Base-by-base conservation (phyloP, 352 stramenopile genomes). In the Peronospora farinosa region DNA sequence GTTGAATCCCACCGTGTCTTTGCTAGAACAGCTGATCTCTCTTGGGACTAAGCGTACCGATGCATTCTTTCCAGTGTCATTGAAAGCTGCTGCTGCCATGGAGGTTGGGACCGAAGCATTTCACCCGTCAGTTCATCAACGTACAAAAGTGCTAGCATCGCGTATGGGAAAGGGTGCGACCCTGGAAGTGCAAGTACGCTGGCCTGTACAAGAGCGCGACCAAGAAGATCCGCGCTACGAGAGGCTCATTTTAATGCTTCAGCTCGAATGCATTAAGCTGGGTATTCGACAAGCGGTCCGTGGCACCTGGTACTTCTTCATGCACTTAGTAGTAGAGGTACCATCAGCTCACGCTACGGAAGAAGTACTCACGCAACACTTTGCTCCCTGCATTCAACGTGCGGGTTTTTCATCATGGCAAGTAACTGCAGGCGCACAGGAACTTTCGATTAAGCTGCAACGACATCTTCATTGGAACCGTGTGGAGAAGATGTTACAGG, bases 221-320 rank as follows among this genome's bases (percentile, higher is more conserved):
- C 84, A 94, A 55, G 84, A 94, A 69, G 84, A 94, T 37, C 81
- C 84, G 28, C 81, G 84, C 16, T 94, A 92, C 49, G 84, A 94
- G 47, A 69, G 84, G 2, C 72, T 94, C 7, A 76, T 94, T 27
- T 58, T 94, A n/a, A 85, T 92, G 69, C 67, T 94, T 13, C 84
- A 92, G 53, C 77, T 92, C 17, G 78, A 89, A 53, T 94, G 84
- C 46, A 89, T 91, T 47, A 75, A 77, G 32, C 64, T 77, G 40
- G 75, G 76, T 5, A 69, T 88, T 51, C 71, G 57, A 40, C 75
- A 92, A 39, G 65, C 78, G 12, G 78, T 92, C 46, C 77, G 84
- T 36, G 84, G 84, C 7, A 80, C 63, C 21, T 94, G 84, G 84
- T 67, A 73, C 44, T 88, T 91, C 27, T 94, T 89, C 61, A 82